phyloP scores from a whole-genome alignment of 768 basidiomycete genomes.

The Amanita rubescens region DNA sequence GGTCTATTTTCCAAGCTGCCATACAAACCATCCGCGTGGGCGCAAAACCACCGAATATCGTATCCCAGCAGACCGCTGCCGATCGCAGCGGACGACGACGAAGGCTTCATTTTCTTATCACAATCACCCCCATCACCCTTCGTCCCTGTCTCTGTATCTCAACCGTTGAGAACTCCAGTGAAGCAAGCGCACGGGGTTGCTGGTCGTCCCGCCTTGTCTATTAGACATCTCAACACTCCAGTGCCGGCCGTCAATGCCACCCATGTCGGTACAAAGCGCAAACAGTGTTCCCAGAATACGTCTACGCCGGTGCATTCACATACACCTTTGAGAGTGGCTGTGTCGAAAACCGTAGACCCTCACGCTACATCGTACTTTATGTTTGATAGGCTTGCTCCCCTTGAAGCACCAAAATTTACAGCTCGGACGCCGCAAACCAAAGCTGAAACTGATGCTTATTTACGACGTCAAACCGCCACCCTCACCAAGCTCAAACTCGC shows the following conservation, averaged over 20 bases:
- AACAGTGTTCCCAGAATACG: constrained; percentile 39
- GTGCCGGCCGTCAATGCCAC: constrained; percentile 17
- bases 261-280: constrained; percentile 56
- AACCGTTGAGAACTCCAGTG: constrained; percentile 54
- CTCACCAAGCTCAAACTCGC: constrained; percentile 53
- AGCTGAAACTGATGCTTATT: constrained; percentile 44
- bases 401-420: constrained; percentile 44
- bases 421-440: constrained; percentile 43
- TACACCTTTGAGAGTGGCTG: constrained; percentile 40
- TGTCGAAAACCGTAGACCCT: constrained; percentile 24
- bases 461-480: constrained; percentile 52
- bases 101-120: constrained; percentile 52
- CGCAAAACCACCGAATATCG: constrained; percentile 1
- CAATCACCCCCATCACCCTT: constrained; percentile 32
- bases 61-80: constrained; percentile 13
- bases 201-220: constrained; percentile 35
- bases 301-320: constrained; percentile 51
- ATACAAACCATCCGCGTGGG: constrained; percentile 33
- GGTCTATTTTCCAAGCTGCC: constrained; percentile 51
- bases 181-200: constrained; percentile 38
- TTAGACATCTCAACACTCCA: constrained; percentile 25
- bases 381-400: constrained; percentile 49
- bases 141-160: constrained; percentile 35
- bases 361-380: constrained; percentile 28
- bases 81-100: constrained; percentile 45